Conservation (phyloP, 768 basidiomycete genomes). For the Lenzites betulinus region DNA sequence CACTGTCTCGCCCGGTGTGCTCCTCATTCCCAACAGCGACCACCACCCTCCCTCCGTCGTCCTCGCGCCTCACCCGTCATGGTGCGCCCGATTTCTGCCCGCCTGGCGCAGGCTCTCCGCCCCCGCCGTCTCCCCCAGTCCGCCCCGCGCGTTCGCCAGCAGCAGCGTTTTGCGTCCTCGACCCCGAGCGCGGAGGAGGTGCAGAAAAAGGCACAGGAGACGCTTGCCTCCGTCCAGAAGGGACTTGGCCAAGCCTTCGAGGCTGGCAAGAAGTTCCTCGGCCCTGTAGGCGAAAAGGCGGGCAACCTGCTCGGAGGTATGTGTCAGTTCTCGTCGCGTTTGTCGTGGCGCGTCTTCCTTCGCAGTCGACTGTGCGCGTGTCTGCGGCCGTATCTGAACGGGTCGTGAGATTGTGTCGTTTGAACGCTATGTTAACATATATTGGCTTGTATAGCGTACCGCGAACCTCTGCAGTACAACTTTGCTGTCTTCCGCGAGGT, state of each 20-base stretch:
- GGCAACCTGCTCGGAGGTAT: conserved; percentile 59
- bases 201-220: conserved; percentile 74
- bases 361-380: background rate
- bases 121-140: conserved; percentile 23
- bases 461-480: conserved; percentile 79
- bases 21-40: conserved; percentile 18
- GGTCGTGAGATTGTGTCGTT: too few relatives aligned
- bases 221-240: conserved; percentile 59
- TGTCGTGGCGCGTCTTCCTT: background rate
- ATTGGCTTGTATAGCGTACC: conserved; percentile 56
- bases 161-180: conserved; percentile 30
- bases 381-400: background rate
- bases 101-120: conserved; percentile 28
- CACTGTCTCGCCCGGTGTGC: conserved; percentile 25
- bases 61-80: conserved; percentile 17
- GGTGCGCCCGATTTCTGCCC: conserved; percentile 29
- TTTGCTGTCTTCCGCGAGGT: conserved; percentile 75
- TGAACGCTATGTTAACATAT: background rate
- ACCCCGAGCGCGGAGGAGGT: conserved; percentile 44
- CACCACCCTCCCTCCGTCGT: conserved; percentile 14
- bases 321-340: conserved; percentile 22
- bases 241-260: conserved; percentile 55
- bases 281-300: conserved; percentile 53
- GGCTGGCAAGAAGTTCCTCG: conserved; percentile 48
- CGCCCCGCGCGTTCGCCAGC: conserved; percentile 20